Evolutionary conservation across 352 stramenopile genomes (phyloP).

Genomic region (Phytophthora pinifolia): DNA sequence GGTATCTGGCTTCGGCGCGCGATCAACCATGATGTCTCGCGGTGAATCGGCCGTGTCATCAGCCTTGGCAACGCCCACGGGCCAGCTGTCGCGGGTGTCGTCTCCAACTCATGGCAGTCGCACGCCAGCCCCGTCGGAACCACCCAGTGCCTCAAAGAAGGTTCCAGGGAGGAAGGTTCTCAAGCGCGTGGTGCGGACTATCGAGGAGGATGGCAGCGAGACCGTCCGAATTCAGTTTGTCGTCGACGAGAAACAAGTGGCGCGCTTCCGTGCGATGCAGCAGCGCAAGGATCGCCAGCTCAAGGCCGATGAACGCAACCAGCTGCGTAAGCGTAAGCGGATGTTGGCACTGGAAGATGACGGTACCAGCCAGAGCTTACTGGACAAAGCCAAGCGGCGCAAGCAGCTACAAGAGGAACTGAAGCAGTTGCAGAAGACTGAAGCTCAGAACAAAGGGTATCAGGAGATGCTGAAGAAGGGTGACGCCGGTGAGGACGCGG

Average conservation of each 20-base stretch:
- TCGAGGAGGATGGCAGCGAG: slow-evolving; percentile 82
- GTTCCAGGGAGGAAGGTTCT: slow-evolving; percentile 60
- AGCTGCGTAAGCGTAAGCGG: slow-evolving; percentile 78
- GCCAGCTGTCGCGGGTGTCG: slow-evolving; percentile 63
- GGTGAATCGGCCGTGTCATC: slow-evolving; percentile 62
- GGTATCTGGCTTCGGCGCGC: slow-evolving; percentile 27
- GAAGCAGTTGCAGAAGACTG: slow-evolving; percentile 82
- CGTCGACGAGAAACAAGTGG: slow-evolving; percentile 70
- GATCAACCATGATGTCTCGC: slow-evolving; percentile 47
- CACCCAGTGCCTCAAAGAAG: slow-evolving; percentile 37
- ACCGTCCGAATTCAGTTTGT: slow-evolving; percentile 80
- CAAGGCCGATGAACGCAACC: slow-evolving; percentile 70
- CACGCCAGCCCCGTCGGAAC: slow-evolving; percentile 33
- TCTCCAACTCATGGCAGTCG: slow-evolving; percentile 58
- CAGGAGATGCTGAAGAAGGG: slow-evolving; percentile 82
- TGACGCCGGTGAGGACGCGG: slow-evolving; percentile 36
- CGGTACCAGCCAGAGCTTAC: slow-evolving; percentile 41
- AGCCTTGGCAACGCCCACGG: slow-evolving; percentile 61
- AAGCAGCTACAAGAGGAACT: slow-evolving; percentile 86
- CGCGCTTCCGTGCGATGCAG: slow-evolving; percentile 73
- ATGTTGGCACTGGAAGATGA: slow-evolving; percentile 75
- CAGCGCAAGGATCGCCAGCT: slow-evolving; percentile 72
- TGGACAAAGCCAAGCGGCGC: slow-evolving; percentile 78
- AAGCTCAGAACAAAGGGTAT: slow-evolving; percentile 83
- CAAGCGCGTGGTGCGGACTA: slow-evolving; percentile 72